Evolutionary conservation across 148 eudicot genomes (phyloP), one percentile per base, ranked within the genome.

Genomic region (Agrostemma githago): DNA sequence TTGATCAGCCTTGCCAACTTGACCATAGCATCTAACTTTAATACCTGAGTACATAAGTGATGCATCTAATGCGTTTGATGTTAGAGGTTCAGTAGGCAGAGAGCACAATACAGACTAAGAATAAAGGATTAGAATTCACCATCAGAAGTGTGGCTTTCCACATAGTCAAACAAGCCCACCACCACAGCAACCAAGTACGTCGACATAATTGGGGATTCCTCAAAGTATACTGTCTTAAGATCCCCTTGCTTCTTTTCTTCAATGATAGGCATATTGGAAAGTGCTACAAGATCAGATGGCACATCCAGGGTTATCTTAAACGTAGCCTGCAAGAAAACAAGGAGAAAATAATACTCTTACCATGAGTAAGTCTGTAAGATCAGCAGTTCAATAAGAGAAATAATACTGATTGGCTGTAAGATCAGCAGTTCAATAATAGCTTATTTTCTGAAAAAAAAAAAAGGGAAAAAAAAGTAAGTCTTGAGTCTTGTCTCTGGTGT

Each of bases 201-300:
- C 34, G 98, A 94, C 98, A 94, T 94, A 70, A 89, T 89, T 58
- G 98, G 98, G 41, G 98, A 84, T 79, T 94, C 97, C 82, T 89
- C 86, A 78, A 85, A 94, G 62, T 76, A 75, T 73, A 94, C 88
- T 10, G 89, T 94, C 83, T 88, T 94, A 43, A 84, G 79, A 81
- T 79, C 76, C 71, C 97, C 98, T 70, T 78, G 77, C 69, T 82
- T 68, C 69, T 84, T 88, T 80, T 91, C 98, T 78, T 91, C 88
- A 72, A 69, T 39, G 68, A 89, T 86, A 77, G 98, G 97, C 98
- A 94, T 94, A 83, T 94, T 94, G 74, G 98, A 94, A 81, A 94
- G 98, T 62, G 98, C 96, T 42, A 86, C 83, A 12, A 91, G 87
- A 75, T 89, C 90, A 7, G 91, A 83, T 69, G 98, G 98, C 71